Conservation (phyloP, 306 rosid genomes). For the Alnus glutinosa region DNA sequence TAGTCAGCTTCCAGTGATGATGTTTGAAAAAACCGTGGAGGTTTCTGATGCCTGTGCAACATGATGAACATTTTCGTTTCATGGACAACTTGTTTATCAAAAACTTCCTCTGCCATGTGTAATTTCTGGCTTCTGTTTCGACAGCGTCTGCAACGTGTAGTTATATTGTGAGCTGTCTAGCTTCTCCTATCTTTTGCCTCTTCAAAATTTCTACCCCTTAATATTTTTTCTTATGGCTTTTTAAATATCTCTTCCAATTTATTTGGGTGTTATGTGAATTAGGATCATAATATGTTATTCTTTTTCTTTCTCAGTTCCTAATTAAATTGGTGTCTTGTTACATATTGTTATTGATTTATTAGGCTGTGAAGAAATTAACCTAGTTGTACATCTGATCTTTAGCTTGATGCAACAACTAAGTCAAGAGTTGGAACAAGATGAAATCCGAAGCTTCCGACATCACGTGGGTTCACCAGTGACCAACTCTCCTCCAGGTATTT, state of each 20-base stretch:
- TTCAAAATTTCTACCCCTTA: not conserved
- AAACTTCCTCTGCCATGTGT: not conserved
- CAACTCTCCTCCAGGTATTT: constrained; percentile 87
- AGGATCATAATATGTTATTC: not conserved
- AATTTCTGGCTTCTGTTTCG: not conserved
- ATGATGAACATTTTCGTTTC: not conserved
- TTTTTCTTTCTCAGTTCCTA: not conserved
- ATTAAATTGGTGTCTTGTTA: not conserved
- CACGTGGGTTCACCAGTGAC: constrained; percentile 82
- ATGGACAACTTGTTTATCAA: not conserved
- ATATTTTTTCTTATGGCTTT: not conserved
- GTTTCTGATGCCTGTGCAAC: not conserved
- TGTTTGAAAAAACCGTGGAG: not conserved
- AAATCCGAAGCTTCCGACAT: constrained; percentile 59
- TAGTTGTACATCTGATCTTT: constrained; percentile 10
- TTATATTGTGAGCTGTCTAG: not conserved
- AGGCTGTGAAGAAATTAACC: constrained; percentile 16
- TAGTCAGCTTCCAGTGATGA: not conserved
- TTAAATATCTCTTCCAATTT: not conserved
- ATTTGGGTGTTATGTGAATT: constrained; percentile 5
- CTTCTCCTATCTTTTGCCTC: not conserved
- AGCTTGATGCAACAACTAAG: constrained; percentile 89
- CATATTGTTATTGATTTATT: not conserved
- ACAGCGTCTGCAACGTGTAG: not conserved
- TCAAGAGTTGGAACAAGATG: constrained; percentile 91